Percentiles rank a stretch among this genome's conserved stretches.
phyloP scores from a whole-genome alignment of 176 grass and related monocot species.

The Bromus sterilis region DNA sequence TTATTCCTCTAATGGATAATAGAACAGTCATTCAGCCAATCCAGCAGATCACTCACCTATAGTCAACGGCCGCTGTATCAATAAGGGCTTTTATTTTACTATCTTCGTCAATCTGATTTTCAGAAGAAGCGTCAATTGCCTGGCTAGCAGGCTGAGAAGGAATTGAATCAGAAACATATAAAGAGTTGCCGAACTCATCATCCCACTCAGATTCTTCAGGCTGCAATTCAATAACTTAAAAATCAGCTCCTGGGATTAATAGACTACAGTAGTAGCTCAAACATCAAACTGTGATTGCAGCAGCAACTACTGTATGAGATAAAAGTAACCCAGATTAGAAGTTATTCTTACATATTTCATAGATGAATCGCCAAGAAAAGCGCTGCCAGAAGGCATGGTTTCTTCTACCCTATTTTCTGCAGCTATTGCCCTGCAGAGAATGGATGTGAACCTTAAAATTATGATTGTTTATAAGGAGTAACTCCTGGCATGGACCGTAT shows the following conservation, averaged over 20 bases:
- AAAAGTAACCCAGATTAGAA: not conserved
- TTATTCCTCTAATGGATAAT: not conserved
- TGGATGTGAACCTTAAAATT: conserved; percentile 12
- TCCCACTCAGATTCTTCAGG: conserved; percentile 97
- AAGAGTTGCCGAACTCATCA: conserved; percentile 93
- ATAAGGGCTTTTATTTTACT: conserved; percentile 92
- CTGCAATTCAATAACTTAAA: conserved; percentile 52
- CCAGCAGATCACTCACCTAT: conserved; percentile 47
- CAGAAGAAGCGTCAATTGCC: conserved; percentile 43
- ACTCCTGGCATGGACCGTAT: not conserved
- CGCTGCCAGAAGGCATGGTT: conserved; percentile 35
- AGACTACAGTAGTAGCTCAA: not conserved
- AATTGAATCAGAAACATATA: conserved; percentile 66
- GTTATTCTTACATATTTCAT: conserved; percentile 71
- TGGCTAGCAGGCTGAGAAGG: conserved; percentile 50
- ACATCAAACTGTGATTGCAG: conserved; percentile 5
- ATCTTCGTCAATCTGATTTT: conserved; percentile 87
- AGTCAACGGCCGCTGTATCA: conserved; percentile 77
- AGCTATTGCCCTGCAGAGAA: conserved; percentile 68
- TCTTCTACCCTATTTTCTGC: conserved; percentile 57
- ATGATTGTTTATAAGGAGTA: not conserved
- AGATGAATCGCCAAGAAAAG: conserved; percentile 52
- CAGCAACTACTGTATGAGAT: not conserved
- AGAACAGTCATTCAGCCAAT: not conserved
- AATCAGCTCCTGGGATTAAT: conserved; percentile 15